Base-by-base conservation (phyloP, 2,329 filamentous ascomycete genomes). In the Pestalotiopsis sp. region DNA sequence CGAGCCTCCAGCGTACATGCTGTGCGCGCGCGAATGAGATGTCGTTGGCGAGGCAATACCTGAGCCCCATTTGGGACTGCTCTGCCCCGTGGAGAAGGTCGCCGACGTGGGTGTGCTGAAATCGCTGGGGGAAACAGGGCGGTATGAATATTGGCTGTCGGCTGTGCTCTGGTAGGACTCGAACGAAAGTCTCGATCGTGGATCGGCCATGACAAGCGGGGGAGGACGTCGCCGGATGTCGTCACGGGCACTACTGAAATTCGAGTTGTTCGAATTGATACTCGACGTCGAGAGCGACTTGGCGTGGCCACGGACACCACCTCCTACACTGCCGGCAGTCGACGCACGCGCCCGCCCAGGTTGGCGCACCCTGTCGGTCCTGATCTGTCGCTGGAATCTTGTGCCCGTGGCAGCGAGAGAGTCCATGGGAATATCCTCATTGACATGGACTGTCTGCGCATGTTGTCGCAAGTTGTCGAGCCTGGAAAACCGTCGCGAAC, bases 391-490 rank as follows among this genome's bases (percentile, higher is more conserved):
- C 76, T 98, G 95, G 75, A 97, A 98, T 52, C 95, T 88, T 9
- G 95, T 97, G 27, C 95, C 94, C 1, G 93, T 96, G 4, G 95
- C 96, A 17, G 96, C 96, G 23, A 98, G 87, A 1, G 96, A 98
- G 79, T 98, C 94, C 56, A 91, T 90, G 3, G 96, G 96, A 41
- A 99, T 99, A 68, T 98, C 94, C 79, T 98, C 96, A 79, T 98
- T 98, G 68, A 97, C 93, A 79, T 99, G 96, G 1, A 99, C 96
- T 0, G 96, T 98, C 80, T 98, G 95, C 59, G 96, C 96, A 85
- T 99, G 96, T 78, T 99, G 96, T 69, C 96, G 90, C 65, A 99
- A 84, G 77, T 99, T 99, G 80, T 99, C 95, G 60, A 98, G 87
- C 63, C 95, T 90, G 11, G 96, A 98, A 79, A 99, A 99, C 67